Conservation (phyloP, 2,329 filamentous ascomycete species). For the Drechslerella coelobrocha region DNA sequence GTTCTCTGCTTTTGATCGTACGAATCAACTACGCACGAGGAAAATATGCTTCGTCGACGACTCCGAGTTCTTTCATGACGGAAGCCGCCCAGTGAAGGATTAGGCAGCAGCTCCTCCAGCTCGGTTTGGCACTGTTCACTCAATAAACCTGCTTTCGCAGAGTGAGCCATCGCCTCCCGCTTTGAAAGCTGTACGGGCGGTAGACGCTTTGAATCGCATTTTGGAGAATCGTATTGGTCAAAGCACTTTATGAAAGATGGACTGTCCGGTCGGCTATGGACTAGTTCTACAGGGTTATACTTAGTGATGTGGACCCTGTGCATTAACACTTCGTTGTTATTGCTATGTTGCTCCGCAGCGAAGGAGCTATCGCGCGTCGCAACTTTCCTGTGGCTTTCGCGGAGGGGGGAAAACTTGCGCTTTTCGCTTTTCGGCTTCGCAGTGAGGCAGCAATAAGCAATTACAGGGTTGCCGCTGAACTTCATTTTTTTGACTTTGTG, state of each 20-base stretch:
- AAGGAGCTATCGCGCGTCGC: slow-evolving; percentile 40
- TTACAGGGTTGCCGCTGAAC: slow-evolving; percentile 4
- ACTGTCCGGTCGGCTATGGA: slow-evolving; percentile 18
- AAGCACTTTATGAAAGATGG: slow-evolving; percentile 20
- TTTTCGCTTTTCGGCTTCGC: too few species aligned
- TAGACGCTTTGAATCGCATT: neutral
- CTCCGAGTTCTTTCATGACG: neutral
- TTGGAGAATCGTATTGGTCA: neutral
- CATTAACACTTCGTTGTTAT: too few species aligned
- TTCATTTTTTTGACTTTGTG: slow-evolving; percentile 10
- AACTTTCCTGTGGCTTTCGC: slow-evolving; percentile 36
- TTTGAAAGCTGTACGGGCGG: neutral
- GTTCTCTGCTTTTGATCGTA: slow-evolving; percentile 20
- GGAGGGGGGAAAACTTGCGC: slow-evolving; percentile 28
- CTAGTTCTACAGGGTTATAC: slow-evolving; percentile 27
- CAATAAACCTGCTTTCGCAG: slow-evolving; percentile 4
- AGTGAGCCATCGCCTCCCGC: too few species aligned
- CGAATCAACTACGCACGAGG: slow-evolving; percentile 13
- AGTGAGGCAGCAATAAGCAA: slow-evolving; percentile 51
- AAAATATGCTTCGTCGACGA: slow-evolving; percentile 34
- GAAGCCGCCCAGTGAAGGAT: neutral
- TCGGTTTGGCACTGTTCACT: neutral
- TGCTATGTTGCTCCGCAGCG: too few species aligned
- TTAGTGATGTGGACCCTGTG: slow-evolving; percentile 1
- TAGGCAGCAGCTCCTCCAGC: slow-evolving; percentile 46